Percentiles rank a stretch among this genome's conserved stretches.
Conservation (phyloP, 2,329 filamentous ascomycete species). For the Aspergillus sp. region DNA sequence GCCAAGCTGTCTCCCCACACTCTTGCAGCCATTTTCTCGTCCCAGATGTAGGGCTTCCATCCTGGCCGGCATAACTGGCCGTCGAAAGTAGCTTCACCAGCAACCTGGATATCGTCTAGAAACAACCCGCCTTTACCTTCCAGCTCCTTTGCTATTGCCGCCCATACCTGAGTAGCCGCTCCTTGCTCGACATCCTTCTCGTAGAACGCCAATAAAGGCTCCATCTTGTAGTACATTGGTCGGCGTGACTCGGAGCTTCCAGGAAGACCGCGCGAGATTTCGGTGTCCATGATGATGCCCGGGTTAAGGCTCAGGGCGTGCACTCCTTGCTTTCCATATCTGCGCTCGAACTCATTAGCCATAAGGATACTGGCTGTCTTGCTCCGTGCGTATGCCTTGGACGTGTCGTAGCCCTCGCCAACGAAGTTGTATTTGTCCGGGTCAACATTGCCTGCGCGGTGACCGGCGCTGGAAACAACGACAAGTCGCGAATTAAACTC, state of each 20-base stretch:
- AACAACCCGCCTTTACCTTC: conserved; percentile 36
- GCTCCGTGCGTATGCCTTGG: conserved; percentile 46
- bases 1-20: not conserved
- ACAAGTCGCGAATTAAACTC: not conserved
- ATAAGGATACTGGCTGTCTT: conserved; percentile 56
- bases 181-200: conserved; percentile 37
- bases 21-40: not conserved
- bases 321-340: conserved; percentile 46
- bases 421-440: not conserved
- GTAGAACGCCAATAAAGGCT: not conserved
- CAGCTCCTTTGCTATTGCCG: conserved; percentile 33
- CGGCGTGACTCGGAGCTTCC: not conserved
- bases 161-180: conserved; percentile 41
- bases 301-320: conserved; percentile 50
- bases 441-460: not conserved
- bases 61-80: not conserved
- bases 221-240: not conserved
- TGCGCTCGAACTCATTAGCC: conserved; percentile 53
- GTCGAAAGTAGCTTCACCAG: not conserved
- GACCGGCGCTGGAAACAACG: not conserved
- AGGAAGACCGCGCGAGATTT: not conserved
- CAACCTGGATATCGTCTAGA: conserved; percentile 14
- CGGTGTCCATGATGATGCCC: conserved; percentile 27
- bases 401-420: not conserved
- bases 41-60: not conserved